Evolutionary conservation across 2,329 filamentous ascomycete genomes (phyloP), one percentile per base, ranked within the genome.

Genomic region (Amauroascus verrucosus): DNA sequence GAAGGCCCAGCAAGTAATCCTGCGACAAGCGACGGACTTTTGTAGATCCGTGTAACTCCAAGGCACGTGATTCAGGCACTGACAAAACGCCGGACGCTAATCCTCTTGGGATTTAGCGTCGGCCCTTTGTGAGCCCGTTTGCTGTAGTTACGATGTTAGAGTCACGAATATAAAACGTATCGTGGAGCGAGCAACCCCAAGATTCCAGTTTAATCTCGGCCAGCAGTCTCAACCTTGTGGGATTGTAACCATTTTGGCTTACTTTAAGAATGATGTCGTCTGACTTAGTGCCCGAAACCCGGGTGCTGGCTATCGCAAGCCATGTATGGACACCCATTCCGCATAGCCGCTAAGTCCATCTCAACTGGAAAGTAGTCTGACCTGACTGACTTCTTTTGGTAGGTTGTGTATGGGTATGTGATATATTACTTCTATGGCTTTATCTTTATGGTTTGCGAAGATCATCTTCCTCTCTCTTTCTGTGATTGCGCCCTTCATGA

Each of bases 261-360:
- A 13, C 11, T 35, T 13, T 35, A 13, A 35, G 37, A 24, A 13
- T 20, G 8, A 70, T 69, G 64, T 62, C 63, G 18, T 57, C 58
- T 11, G 71, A 74, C 56, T 61, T 61, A 44, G 72, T 82, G 47
- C 80, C 81, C 22, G 80, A 83, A 61, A 83, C 80, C 49, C 74
- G 77, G 63, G 88, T 96, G 57, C 78, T 96, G 66, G 89, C 90
- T 55, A 81, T 96, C 62, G 89, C 90, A 67, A 96, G 90, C 72
- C 90, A 96, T 90, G 90, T 96, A 85, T 72, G 84, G 71, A 57
- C 56, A 54, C 54, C 58, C 48, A 51, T 38, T 55, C 50, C 48
- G 8, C 22, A 5, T 2, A 40, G 18, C n/a, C 7, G 18, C 37
- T 11, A 8, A 11, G 37, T 40, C 46, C 33, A 59, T 60, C 58